Base-by-base conservation (phyloP, 176 grass and related monocot species). In the Aegilops sharonensis region DNA sequence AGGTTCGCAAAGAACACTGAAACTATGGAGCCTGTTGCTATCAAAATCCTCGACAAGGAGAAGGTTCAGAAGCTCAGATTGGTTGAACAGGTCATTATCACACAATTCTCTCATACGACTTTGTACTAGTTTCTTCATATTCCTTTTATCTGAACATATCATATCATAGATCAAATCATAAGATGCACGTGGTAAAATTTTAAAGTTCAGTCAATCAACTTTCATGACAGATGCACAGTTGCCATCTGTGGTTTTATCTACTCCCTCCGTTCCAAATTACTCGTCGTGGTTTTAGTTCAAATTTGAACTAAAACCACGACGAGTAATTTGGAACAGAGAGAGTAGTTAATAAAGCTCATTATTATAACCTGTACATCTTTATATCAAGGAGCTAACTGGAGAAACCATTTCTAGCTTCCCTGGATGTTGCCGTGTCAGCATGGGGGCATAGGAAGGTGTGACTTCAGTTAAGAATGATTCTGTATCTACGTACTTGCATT, bases 21-120 rank as follows among this genome's bases (percentile, higher is more conserved):
- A 85, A 99, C 78, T 12, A 73, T 47, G 8, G 94, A 99, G 1
- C 92, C 87, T 78, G 94, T 99, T 83, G 97, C 97, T 23, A 99
- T 99, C 87, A 99, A 99, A 87, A 99, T 99, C 48, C 87, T 99
- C 21, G 97, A 96, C 23, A 99, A 99, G 84, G 94, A 99, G 89
- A 99, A 99, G 75, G 92, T 99, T 80, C 83, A 90, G 79, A 99
- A 88, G 80, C 87, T 93, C 83, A 96, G 93, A 86, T 79, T 99
- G 68, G 94, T 92, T 56, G 97, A 99, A 83, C 97, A 99, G 97
- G 97, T 99, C 62, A 66, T 64, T 79, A 78, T 50, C 85, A 66
- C 66, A 68, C 35, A 82, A 73, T 86, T 90, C 29, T 64, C 66
- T 84, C 75, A 21, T 23, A 63, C 21, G 30, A 31, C 13, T 24